A percentile compares a stretch with the other conserved stretches of the same genome.
Conservation (phyloP, 192 early-diverging fungal species). For the Gigaspora rosea region DNA sequence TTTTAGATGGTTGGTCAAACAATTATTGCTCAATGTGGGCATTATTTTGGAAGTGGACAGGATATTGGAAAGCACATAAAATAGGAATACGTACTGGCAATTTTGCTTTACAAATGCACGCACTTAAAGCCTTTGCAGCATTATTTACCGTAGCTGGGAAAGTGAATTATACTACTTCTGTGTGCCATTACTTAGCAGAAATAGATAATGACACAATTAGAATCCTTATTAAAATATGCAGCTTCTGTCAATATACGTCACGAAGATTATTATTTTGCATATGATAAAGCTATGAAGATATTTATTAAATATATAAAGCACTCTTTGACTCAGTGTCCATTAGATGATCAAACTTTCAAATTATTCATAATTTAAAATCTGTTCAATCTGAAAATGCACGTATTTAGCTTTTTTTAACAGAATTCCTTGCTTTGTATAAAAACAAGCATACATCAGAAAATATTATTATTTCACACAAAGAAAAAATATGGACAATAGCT, state of each 20-base stretch:
- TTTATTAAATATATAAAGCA: constrained; percentile 15
- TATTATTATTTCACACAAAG: too few relatives aligned
- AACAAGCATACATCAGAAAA: too few relatives aligned
- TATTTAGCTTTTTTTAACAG: neutral
- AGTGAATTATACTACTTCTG: neutral
- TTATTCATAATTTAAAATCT: neutral
- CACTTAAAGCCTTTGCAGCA: constrained; percentile 4
- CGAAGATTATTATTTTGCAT: neutral
- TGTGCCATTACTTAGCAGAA: neutral
- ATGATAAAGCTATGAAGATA: neutral
- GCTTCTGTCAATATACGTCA: constrained; percentile 9
- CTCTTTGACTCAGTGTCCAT: neutral
- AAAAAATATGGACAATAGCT: too few relatives aligned
- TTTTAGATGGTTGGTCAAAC: neutral
- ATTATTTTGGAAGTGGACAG: constrained; percentile 4
- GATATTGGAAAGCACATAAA: neutral
- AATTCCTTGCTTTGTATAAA: neutral
- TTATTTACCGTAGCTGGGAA: neutral
- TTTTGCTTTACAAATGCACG: constrained; percentile 11
- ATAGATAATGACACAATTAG: neutral
- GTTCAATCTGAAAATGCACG: constrained; percentile 3
- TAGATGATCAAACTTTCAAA: constrained; percentile 4
- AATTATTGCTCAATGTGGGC: neutral
- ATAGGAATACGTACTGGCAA: constrained; percentile 8
- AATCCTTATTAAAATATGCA: neutral